Evolutionary conservation across 140 eudicot species (phyloP), one percentile per base, ranked within the genome.

Genomic region (Bidens hawaiensis): DNA sequence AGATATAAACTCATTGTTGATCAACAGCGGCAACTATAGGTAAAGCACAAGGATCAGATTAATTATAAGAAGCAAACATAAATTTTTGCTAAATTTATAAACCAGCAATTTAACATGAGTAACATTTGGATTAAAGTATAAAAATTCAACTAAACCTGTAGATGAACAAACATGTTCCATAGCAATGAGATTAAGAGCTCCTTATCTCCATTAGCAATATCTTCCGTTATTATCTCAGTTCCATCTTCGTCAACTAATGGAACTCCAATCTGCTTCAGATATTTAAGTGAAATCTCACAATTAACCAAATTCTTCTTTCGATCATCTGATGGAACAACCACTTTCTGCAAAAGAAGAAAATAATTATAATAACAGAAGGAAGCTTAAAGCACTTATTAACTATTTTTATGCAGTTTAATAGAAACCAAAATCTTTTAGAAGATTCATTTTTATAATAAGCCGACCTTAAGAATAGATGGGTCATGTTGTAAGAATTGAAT

Each of bases 161-260:
- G 66, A 71, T 91, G 85, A 47, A 88, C 87, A 70, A 91, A 91
- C 33, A 91, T 77, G 70, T 87, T 87, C 99, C 99, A 91, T 17
- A 91, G 78, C 81, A 91, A 85, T 42, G 95, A 76, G 55, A 91
- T 73, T 33, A 83, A 55, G 24, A 87, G 96, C 79, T 91, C 99
- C 78, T 84, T 91, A 65, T 91, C 99, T 16, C 96, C 93, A 75
- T 74, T 76, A 38, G 78, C 89, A 33, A 91, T 62, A 76, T 88
- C 99, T 42, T 91, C 99, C 47, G 69, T 78, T 22, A 81, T 65
- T 46, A 91, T 76, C 56, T 65, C 72, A 7, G 75, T 76, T 54
- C 95, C 96, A 70, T 87, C 99, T 68, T 84, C 95, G 71, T 91
- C 96, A 69, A 28, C 31, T 42, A 87, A 71, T 14, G 96, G 74